Evolutionary conservation across 2,329 filamentous ascomycete species (phyloP), one percentile per base, ranked within the genome.

Genomic region (Penicillium paneum): DNA sequence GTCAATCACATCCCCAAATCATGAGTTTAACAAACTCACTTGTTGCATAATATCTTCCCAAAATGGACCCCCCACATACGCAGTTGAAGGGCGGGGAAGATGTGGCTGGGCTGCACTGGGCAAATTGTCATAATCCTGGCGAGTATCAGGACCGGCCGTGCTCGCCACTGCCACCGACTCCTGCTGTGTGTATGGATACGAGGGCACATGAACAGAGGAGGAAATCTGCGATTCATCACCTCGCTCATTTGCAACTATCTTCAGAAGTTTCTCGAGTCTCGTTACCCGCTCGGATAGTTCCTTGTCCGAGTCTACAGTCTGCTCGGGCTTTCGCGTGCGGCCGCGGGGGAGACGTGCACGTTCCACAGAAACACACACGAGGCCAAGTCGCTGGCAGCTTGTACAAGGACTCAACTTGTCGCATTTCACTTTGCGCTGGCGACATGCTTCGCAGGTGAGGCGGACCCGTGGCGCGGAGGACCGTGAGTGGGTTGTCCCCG

Each of bases 371-470:
- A 68, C 58, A 39, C 68, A 71, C 2, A 58, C 53, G 24, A 61
- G 54, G 3, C 65, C 62, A 2, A 64, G 54, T 11, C 64, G 57
- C 35, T 60, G 53, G 39, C 68, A 72, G 46, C 67, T 71, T 10
- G 65, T 64, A 39, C 69, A 71, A 1, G 69, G 69, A 42, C 60
- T 61, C 11, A 64, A 58, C 51, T 71, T 72, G 55, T 71, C 68
- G 41, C 68, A 72, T 55, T 65, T 70, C 10, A 70, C 67, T 46
- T 71, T 72, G 41, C 69, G 70, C 47, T 64, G 63, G 26, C 61
- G 67, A 52, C 67, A 71, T 26, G 61, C 57, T 49, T 70, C 67
- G 31, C 70, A 72, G 50, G 62, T 68, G 3, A 72, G 57, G 21
- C 64, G 59, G 6, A 68, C 66, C 24, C 45, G 58, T 26, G 61